Evolutionary conservation across 1,139 yeast species (phyloP).

Genomic region (Lodderomyces jiufengensis): DNA sequence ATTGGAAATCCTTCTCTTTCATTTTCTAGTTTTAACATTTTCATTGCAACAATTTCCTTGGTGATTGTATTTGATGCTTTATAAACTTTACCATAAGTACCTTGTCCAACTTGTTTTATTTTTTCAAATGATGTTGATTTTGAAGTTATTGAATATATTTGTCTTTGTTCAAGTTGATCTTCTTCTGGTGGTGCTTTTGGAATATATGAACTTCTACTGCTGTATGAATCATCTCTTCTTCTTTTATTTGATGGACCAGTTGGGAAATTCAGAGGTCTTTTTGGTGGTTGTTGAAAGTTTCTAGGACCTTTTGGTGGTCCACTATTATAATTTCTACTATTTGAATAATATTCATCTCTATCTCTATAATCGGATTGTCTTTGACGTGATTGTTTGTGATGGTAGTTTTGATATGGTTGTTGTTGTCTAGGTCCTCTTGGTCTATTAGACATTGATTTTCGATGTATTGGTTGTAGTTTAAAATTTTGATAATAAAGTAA

Average conservation of each 20-base stretch:
- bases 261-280: constrained; percentile 1
- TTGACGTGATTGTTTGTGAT: neutral
- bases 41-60: constrained; percentile 72
- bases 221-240: constrained; percentile 2
- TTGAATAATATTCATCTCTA: constrained; percentile 4
- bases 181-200: neutral
- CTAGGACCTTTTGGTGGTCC: constrained; percentile 20
- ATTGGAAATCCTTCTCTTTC: constrained; percentile 96
- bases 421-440: constrained; percentile 16
- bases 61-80: constrained; percentile 68
- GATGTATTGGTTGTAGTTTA: neutral
- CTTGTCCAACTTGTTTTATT: constrained; percentile 48
- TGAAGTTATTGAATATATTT: neutral
- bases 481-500: too few species aligned
- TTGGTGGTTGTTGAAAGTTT: constrained; percentile 11
- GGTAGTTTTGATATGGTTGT: neutral
- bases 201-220: neutral
- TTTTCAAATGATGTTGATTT: constrained; percentile 32
- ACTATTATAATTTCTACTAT: constrained; percentile 3
- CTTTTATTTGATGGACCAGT: neutral
- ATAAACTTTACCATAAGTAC: constrained; percentile 49
- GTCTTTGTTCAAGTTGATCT: constrained; percentile 1
- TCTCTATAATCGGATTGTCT: neutral
- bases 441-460: constrained; percentile 40
- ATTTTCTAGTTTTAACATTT: constrained; percentile 74